Evolutionary conservation across 2,329 filamentous ascomycete genomes (phyloP).

Genomic region (Diplodia intermedia): DNA sequence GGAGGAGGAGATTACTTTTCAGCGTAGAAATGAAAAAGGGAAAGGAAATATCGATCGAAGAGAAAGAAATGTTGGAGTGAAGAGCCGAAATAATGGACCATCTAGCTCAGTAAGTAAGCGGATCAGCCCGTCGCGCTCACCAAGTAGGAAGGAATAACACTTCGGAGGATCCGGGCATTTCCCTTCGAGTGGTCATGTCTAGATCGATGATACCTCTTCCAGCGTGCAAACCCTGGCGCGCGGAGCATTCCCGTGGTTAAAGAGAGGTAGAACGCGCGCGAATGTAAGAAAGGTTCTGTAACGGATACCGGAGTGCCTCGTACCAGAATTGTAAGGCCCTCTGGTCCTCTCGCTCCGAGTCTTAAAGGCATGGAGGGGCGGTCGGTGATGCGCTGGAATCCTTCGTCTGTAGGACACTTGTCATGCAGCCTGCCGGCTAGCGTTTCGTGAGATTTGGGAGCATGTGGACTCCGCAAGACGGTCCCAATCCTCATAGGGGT

Average conservation of each 20-base stretch:
- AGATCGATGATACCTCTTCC: no score
- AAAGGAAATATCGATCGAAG: no score
- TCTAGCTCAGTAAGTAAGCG: no score
- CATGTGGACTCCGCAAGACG: conserved; percentile 3
- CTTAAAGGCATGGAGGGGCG: not conserved
- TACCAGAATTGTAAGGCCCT: not conserved
- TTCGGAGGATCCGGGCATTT: no score
- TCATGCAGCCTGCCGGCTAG: conserved; percentile 19
- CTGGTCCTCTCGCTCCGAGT: not conserved
- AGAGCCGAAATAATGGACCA: no score
- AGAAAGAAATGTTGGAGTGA: no score
- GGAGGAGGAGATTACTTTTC: not conserved
- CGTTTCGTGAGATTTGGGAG: conserved; percentile 22
- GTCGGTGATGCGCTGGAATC: not conserved
- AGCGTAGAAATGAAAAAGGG: no score
- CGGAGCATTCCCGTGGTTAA: not conserved
- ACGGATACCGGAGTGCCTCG: not conserved
- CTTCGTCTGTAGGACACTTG: conserved; percentile 10
- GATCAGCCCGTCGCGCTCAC: no score
- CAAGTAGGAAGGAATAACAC: no score
- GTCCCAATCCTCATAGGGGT: conserved; percentile 9
- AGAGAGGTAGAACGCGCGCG: not conserved
- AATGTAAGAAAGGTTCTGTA: not conserved
- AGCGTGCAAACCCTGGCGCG: no score
- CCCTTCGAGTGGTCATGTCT: no score